Conservation (phyloP, 352 stramenopile species). For the Pythium insidiosum region DNA sequence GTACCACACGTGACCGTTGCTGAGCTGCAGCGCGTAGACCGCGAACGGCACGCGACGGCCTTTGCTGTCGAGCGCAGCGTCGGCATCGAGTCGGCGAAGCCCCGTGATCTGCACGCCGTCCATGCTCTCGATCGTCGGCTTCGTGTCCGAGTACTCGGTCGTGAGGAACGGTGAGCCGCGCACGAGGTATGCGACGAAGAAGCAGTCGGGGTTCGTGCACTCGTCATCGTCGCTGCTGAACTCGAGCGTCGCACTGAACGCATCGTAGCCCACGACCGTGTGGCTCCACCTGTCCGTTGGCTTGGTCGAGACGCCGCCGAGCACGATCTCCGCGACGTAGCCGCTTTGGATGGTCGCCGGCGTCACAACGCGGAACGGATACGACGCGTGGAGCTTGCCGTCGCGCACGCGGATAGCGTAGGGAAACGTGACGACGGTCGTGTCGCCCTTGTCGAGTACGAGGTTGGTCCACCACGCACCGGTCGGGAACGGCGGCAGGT, state of each 20-base stretch:
- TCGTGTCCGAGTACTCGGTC: constrained; percentile 43
- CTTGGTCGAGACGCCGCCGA: constrained; percentile 24
- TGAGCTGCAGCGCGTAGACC: constrained; percentile 40
- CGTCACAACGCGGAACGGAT: constrained; percentile 74
- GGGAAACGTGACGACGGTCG: constrained; percentile 52
- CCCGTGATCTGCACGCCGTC: constrained; percentile 32
- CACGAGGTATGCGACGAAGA: constrained; percentile 58
- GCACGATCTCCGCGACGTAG: constrained; percentile 59
- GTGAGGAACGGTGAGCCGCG: constrained; percentile 78
- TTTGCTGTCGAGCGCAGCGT: constrained; percentile 24
- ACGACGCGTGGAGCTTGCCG: constrained; percentile 59
- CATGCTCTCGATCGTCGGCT: too few species aligned
- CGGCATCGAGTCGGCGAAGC: constrained; percentile 42
- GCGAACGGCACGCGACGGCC: constrained; percentile 35
- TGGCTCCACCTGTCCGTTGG: constrained; percentile 23
- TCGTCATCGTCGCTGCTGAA: constrained; percentile 38
- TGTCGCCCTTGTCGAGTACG: too few species aligned
- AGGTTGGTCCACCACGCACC: constrained; percentile 81
- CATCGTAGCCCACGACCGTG: constrained; percentile 65
- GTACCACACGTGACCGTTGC: constrained; percentile 61
- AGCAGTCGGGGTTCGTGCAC: too few species aligned
- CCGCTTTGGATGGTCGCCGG: constrained; percentile 50
- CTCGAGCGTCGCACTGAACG: constrained; percentile 51
- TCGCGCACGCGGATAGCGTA: constrained; percentile 51
- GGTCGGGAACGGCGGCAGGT: constrained; percentile 77